These are phyloP conservation scores for Rhizopogon rudus DNA, from an alignment of 768 basidiomycete genomes.

Conservation along the genomic window DNA sequence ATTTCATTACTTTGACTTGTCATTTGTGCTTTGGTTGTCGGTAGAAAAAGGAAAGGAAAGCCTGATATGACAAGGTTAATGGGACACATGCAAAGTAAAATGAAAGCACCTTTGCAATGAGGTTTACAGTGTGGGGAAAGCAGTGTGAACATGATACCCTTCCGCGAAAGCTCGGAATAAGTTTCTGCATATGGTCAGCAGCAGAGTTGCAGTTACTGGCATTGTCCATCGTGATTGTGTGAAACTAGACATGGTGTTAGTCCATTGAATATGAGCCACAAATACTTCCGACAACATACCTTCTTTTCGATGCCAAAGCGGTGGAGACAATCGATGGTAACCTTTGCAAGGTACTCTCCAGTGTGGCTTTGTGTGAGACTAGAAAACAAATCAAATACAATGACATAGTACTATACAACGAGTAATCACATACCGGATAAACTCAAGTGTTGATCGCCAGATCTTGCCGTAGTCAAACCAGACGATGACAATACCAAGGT, in stretches of 20 bases:
- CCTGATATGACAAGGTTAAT: too few species aligned
- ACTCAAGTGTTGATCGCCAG: conserved; percentile 27
- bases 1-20: too few species aligned
- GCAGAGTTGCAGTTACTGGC: conserved; percentile 26
- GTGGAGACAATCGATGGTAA: too few species aligned
- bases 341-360: too few species aligned
- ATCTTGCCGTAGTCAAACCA: conserved; percentile 24
- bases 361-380: too few species aligned
- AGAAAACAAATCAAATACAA: too few species aligned
- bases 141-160: conserved; percentile 15
- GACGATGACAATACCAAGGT: conserved; percentile 27
- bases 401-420: too few species aligned
- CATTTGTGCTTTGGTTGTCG: too few species aligned
- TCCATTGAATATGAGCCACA: not conserved
- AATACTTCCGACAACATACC: conserved; percentile 12
- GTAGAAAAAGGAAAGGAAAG: not conserved
- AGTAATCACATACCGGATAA: conserved; percentile 15
- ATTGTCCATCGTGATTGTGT: conserved; percentile 28
- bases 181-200: conserved; percentile 12
- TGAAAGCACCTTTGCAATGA: conserved; percentile 26
- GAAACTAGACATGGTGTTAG: conserved; percentile 13
- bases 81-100: not conserved
- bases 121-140: conserved; percentile 28
- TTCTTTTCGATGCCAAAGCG: conserved; percentile 22
- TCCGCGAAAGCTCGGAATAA: conserved; percentile 21